Evolutionary conservation across 371 early-diverging fungal species (phyloP).

Genomic region (Syncephalastrum racemosum): DNA sequence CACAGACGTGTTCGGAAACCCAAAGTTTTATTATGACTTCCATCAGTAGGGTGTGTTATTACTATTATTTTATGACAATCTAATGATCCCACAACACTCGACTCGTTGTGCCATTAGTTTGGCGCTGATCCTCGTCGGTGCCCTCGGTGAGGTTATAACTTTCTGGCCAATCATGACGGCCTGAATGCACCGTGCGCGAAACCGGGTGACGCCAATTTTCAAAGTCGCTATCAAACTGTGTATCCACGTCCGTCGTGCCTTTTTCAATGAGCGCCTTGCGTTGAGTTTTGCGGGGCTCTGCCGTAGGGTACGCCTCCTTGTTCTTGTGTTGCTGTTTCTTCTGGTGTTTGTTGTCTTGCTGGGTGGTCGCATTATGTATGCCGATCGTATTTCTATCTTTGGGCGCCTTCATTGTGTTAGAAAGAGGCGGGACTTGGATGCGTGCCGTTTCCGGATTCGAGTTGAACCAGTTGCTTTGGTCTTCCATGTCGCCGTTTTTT

Average conservation of each 20-base stretch:
- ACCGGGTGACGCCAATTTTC: conserved; percentile 13
- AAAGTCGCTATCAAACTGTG: conserved; percentile 17
- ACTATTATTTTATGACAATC: too few relatives aligned
- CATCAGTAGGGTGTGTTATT: too few relatives aligned
- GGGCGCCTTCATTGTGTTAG: neutral
- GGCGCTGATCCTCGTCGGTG: too few relatives aligned
- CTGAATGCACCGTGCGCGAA: too few relatives aligned
- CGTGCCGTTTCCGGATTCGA: conserved; percentile 17
- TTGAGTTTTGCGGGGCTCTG: neutral
- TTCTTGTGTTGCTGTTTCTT: neutral
- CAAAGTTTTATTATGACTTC: too few relatives aligned
- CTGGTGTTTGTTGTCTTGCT: neutral
- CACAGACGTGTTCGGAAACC: too few relatives aligned
- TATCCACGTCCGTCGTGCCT: neutral
- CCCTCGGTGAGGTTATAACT: too few relatives aligned
- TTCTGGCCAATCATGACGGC: too few relatives aligned
- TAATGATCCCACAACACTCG: too few relatives aligned
- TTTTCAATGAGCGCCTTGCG: neutral
- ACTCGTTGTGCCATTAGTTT: too few relatives aligned
- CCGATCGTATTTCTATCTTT: neutral
- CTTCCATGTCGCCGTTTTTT: neutral
- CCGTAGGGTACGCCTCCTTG: conserved; percentile 1
- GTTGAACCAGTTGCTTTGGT: conserved; percentile 11
- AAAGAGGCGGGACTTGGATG: conserved; percentile 17
- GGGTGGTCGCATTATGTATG: neutral